Evolutionary conservation across 2,329 filamentous ascomycete genomes (phyloP).

Genomic region (Talaromyces pinophilus): DNA sequence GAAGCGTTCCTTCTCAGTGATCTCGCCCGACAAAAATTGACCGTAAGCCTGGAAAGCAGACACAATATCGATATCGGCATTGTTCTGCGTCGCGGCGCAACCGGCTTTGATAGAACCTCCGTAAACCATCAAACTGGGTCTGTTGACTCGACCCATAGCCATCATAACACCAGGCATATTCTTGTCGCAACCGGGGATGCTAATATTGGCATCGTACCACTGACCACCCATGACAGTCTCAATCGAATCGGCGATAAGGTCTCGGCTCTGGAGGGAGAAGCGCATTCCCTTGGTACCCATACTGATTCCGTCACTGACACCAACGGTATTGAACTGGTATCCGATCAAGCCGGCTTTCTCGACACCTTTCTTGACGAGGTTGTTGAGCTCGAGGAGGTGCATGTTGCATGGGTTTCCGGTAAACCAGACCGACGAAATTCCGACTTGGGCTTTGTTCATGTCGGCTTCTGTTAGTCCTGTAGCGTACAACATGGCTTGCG

Average conservation of each 20-base stretch:
- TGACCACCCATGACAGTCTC: constrained; percentile 99
- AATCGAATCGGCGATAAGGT: constrained; percentile 96
- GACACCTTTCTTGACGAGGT: constrained; percentile 72
- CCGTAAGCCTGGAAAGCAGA: constrained; percentile 98
- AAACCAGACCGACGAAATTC: constrained; percentile 98
- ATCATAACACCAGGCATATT: constrained; percentile 96
- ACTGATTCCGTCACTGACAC: constrained; percentile 94
- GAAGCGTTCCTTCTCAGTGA: constrained; percentile 85
- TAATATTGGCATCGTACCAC: constrained; percentile 98
- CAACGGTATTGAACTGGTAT: constrained; percentile 99
- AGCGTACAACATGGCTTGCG: constrained; percentile 98
- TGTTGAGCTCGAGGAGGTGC: constrained; percentile 89
- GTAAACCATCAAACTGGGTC: constrained; percentile 96
- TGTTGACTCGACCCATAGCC: constrained; percentile 92
- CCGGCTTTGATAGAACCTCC: constrained; percentile 92
- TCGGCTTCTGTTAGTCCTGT: constrained; percentile 83
- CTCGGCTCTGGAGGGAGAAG: constrained; percentile 89
- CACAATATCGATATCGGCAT: constrained; percentile 83
- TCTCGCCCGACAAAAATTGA: constrained; percentile 87
- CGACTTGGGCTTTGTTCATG: constrained; percentile 95
- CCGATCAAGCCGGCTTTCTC: constrained; percentile 77
- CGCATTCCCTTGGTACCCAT: constrained; percentile 99
- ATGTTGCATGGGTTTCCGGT: constrained; percentile 99
- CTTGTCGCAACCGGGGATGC: constrained; percentile 97
- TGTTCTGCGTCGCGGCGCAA: constrained; percentile 73